Base-by-base conservation (phyloP, 306 rosid species). In the Hippophae rhamnoides region DNA sequence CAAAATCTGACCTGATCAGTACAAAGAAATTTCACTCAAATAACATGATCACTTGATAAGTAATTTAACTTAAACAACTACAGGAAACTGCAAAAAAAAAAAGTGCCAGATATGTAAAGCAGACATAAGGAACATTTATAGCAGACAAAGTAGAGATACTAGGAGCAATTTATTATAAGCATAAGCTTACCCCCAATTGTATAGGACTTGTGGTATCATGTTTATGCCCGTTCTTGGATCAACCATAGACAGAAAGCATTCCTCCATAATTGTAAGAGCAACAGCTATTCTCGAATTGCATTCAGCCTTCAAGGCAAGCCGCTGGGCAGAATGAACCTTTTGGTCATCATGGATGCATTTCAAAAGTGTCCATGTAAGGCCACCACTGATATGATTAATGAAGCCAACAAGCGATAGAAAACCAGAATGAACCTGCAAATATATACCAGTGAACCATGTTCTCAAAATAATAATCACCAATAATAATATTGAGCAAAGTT, bases 191-290 rank as follows among this genome's bases (percentile, higher is more conserved):
- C 95, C 90, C 98, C 96, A 83, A 63, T 84, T 87, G 81, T 87
- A 92, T 54, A 92, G 66, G 69, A 75, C 79, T 57, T 92, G 98
- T 65, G 98, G 98, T 74, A 92, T 76, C 98, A 92, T 92, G 78
- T 92, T 83, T 64, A 92, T 92, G 75, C 98, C 98, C 25, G 98
- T 92, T 83, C 96, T 78, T 48, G 86, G 89, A 81, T 92, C 98
- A 52, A 87, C 81, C 98, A 92, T 87, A 3, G 98, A 85, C 69
- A 92, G 66, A 74, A 92, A 92, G 56, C 98, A 87, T 74, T 92
- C 98, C 81, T 85, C 96, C 98, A 92, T 85, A 60, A 92, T 85
- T 54, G 98, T 78, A 68, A 92, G 95, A 71, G 98, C 95, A 72
- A 92, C 93, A 53, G 94, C 87, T 76, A 92, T 68, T 73, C 84